Evolutionary conservation across 768 basidiomycete species (phyloP).

Genomic region (Xanthoconium purpureum): DNA sequence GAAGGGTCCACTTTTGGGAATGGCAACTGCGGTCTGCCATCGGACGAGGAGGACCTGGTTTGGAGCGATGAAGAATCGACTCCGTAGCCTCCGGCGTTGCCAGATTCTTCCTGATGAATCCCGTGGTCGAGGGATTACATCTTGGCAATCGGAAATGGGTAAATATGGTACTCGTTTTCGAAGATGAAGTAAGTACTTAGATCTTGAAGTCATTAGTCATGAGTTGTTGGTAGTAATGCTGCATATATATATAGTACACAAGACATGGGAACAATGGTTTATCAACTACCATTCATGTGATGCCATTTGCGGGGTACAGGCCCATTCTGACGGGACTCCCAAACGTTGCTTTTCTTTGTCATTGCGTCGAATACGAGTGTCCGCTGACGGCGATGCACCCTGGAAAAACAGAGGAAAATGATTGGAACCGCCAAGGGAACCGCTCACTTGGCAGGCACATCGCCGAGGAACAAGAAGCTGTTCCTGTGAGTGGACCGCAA

Average conservation of each 20-base stretch:
- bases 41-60: constrained; percentile 49
- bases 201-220: no score
- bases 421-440: not conserved
- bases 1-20: constrained; percentile 19
- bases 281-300: not conserved
- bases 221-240: no score
- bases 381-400: not conserved
- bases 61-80: constrained; percentile 51
- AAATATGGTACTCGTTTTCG: no score
- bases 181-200: no score
- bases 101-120: not conserved
- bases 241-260: no score
- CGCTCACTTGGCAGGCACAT: not conserved
- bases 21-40: constrained; percentile 47
- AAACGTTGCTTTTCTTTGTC: not conserved
- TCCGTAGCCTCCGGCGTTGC: not conserved
- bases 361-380: not conserved
- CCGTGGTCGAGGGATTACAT: not conserved
- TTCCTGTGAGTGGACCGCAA: not conserved
- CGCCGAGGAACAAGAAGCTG: not conserved
- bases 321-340: not conserved
- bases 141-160: not conserved
- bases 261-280: not conserved
- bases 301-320: not conserved
- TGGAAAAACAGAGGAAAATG: not conserved